Conservation (phyloP, 805 yeast genomes). For the Novakomyces olei region DNA sequence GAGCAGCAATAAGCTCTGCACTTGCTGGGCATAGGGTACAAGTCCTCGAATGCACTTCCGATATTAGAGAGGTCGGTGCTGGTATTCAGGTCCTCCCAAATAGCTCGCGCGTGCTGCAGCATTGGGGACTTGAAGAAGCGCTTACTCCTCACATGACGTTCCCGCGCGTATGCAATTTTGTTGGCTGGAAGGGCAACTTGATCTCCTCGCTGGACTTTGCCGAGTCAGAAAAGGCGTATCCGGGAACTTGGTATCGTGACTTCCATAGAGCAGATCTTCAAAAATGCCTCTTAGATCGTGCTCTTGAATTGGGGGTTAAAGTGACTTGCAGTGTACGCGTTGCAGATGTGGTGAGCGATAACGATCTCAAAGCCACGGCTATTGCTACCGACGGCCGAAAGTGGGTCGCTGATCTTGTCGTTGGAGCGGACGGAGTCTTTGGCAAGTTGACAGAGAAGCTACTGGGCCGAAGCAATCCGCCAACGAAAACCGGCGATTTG, state of each 20-base stretch:
- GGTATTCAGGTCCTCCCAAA: slow-evolving; percentile 18
- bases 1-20: slow-evolving; percentile 14
- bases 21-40: slow-evolving; percentile 14
- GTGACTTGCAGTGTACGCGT: too few relatives aligned
- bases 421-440: slow-evolving; percentile 7
- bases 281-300: not conserved
- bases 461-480: slow-evolving; percentile 13
- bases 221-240: not conserved
- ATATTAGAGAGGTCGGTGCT: slow-evolving; percentile 17
- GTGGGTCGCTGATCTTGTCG: slow-evolving; percentile 2
- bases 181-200: not conserved
- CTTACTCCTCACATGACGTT: not conserved
- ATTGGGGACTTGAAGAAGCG: slow-evolving; percentile 10
- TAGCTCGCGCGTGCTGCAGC: slow-evolving; percentile 11
- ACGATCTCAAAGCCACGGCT: not conserved
- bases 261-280: not conserved
- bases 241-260: not conserved
- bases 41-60: slow-evolving; percentile 14
- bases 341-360: not conserved
- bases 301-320: too few relatives aligned
- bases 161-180: not conserved
- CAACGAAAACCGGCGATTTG: slow-evolving; percentile 6
- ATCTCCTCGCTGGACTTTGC: not conserved
- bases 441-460: slow-evolving; percentile 12
- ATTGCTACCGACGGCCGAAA: not conserved